These are phyloP conservation scores for Neonectria coccinea DNA, from an alignment of 2,329 filamentous ascomycete genomes.

Conservation along the genomic window DNA sequence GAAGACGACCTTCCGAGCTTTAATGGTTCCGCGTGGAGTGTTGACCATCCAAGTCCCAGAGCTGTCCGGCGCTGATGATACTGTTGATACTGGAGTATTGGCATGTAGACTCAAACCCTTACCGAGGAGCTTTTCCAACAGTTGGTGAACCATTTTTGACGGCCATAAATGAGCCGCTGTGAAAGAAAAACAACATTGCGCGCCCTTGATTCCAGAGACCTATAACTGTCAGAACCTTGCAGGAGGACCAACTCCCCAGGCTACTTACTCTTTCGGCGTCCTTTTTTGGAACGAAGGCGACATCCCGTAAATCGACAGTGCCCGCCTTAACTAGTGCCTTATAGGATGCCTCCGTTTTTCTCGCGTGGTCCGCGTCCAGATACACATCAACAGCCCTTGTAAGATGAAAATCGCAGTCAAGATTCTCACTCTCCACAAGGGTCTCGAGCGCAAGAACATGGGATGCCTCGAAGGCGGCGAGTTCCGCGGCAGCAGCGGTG, in stretches of 20 bases:
- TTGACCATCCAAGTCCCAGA: conserved; percentile 14
- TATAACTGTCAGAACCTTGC: neutral
- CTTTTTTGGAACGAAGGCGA: conserved; percentile 15
- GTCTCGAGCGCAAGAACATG: conserved; percentile 49
- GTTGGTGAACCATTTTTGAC: conserved; percentile 27
- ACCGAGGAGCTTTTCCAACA: conserved; percentile 24
- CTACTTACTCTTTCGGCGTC: conserved; percentile 28
- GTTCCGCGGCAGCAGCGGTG: conserved; percentile 31
- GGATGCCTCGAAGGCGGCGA: conserved; percentile 39
- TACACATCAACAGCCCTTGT: conserved; percentile 54
- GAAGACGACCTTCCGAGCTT: conserved; percentile 67
- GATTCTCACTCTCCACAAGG: conserved; percentile 45
- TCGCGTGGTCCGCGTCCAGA: conserved; percentile 43
- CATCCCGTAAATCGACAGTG: conserved; percentile 7
- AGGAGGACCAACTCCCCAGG: too few relatives aligned
- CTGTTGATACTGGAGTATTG: conserved; percentile 29
- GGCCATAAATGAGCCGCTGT: conserved; percentile 38
- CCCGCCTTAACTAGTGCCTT: conserved; percentile 12
- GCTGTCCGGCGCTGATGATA: conserved; percentile 13
- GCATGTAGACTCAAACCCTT: conserved; percentile 28
- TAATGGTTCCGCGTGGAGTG: conserved; percentile 57
- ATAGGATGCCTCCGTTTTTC: conserved; percentile 20
- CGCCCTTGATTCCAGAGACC: conserved; percentile 29
- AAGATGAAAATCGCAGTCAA: conserved; percentile 33
- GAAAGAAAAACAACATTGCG: conserved; percentile 34